Percentiles rank a stretch among this genome's conserved stretches.
Conservation (phyloP, 768 basidiomycete species). For the Suillus bovinus region DNA sequence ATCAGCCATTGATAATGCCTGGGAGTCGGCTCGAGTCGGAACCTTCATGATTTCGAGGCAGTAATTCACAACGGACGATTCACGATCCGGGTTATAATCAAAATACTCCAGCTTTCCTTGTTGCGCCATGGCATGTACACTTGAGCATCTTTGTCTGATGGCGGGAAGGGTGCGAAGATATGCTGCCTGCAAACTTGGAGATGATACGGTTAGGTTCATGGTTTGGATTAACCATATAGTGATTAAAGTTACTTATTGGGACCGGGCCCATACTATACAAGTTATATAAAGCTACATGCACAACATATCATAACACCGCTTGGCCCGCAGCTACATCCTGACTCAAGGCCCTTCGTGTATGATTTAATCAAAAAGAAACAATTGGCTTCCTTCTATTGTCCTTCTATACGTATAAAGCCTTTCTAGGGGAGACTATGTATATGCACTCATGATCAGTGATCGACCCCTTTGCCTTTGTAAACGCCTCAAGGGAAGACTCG, state of each 20-base stretch:
- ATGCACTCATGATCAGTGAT: neutral
- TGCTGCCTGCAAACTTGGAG: conserved; percentile 39
- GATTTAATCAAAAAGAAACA: neutral
- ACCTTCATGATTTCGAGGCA: conserved; percentile 78
- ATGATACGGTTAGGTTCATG: conserved; percentile 6
- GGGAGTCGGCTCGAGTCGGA: conserved; percentile 1
- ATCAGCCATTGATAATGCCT: conserved; percentile 13
- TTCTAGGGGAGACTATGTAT: neutral
- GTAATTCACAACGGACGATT: conserved; percentile 66
- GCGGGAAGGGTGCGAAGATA: conserved; percentile 87
- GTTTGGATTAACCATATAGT: conserved; percentile 1
- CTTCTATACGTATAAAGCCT: neutral
- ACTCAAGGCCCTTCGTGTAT: neutral
- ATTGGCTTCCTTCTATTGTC: neutral
- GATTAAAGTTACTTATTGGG: neutral
- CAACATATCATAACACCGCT: neutral
- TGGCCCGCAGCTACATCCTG: neutral
- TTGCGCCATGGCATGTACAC: conserved; percentile 77
- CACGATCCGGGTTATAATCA: conserved; percentile 77
- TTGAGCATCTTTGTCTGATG: conserved; percentile 83
- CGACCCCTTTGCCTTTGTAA: conserved; percentile 5
- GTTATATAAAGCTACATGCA: neutral
- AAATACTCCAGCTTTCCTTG: conserved; percentile 81
- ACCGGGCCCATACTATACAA: neutral
- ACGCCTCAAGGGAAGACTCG: neutral